Evolutionary conservation across 2,329 filamentous ascomycete genomes (phyloP), one percentile per base, ranked within the genome.

Genomic region (Cercospora sp.): DNA sequence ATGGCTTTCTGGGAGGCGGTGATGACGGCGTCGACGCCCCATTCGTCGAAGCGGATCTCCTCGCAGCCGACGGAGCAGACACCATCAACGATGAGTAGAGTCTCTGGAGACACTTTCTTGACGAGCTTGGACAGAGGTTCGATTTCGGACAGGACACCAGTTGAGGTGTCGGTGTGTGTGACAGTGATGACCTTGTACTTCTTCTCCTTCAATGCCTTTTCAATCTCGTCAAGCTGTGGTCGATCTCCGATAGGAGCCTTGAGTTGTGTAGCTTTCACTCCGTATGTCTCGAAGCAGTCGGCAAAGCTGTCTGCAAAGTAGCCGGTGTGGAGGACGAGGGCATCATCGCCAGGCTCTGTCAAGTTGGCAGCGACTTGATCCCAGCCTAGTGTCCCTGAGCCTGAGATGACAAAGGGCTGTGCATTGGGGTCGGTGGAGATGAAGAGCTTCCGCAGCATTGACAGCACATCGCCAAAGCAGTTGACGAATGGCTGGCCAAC

Each of bases 1-100:
- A 99, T 97, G 73, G 92, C 95, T 85, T 99, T 99, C 79, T 99
- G 95, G 70, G 91, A 93, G 69, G 95, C 95, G 1, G 95, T 99
- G 68, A 99, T 85, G 53, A 97, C 94, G 73, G 89, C 93, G 80
- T 99, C 95, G 60, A 99, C 84, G 72, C 90, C 90, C 95, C 94
- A 98, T 64, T 91, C 91, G 79, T 99, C 95, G 79, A 99, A 99
- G 55, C 90, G 89, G 75, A 99, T 94, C 83, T 98, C 94, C 82
- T 99, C 95, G 75, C 90, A 93, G 58, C 94, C 95, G 64, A 99
- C 94, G 80, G 92, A 97, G 88, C 95, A 99, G 60, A 99, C 95
- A 71, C 94, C 95, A 78, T 99, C 95, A 65, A 97, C 94, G 62
- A 98, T 87, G 69, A 99, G 83, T 65, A 99, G 85, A 1, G 95